phyloP scores from a whole-genome alignment of 352 stramenopile genomes.

The Pythium phragmiticola region DNA sequence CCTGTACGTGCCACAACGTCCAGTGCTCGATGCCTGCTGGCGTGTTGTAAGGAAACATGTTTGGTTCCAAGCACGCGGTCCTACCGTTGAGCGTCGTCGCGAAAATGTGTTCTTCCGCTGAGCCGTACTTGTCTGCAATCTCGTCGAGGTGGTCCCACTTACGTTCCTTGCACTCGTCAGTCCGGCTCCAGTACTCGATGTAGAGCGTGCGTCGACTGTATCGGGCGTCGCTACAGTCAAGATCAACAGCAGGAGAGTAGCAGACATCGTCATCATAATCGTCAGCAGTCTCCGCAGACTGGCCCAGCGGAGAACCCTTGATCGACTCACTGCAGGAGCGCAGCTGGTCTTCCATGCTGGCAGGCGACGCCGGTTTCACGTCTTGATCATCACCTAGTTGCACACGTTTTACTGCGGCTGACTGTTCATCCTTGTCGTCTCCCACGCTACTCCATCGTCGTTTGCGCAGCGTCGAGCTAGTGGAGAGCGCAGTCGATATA shows the following conservation, averaged over 20 bases:
- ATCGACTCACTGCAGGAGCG: conserved; percentile 19
- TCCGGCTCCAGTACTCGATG: conserved; percentile 88
- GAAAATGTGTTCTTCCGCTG: conserved; percentile 82
- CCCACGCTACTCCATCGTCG: conserved; percentile 45
- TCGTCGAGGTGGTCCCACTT: conserved; percentile 89
- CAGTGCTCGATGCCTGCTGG: conserved; percentile 87
- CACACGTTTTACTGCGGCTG: conserved; percentile 12
- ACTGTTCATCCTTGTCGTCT: not conserved
- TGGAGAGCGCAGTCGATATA: conserved; percentile 58
- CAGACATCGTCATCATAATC: conserved; percentile 43
- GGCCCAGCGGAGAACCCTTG: conserved; percentile 6
- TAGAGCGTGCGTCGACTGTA: conserved; percentile 75
- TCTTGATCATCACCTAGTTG: conserved; percentile 26
- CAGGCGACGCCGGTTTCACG: conserved; percentile 8
- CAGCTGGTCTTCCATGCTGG: conserved; percentile 23
- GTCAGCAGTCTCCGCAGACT: conserved; percentile 14
- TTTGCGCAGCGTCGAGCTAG: conserved; percentile 62
- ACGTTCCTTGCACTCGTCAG: conserved; percentile 85
- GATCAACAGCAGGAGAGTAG: conserved; percentile 51
- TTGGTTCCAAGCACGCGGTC: conserved; percentile 80
- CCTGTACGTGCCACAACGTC: conserved; percentile 82
- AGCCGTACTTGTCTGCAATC: conserved; percentile 73
- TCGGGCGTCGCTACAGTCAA: conserved; percentile 47
- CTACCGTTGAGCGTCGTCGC: conserved; percentile 78
- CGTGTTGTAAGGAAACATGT: conserved; percentile 90